Evolutionary conservation across 495 filamentous ascomycete genomes (phyloP), one percentile per base, ranked within the genome.

Genomic region (Astrothelium subdiscretum): DNA sequence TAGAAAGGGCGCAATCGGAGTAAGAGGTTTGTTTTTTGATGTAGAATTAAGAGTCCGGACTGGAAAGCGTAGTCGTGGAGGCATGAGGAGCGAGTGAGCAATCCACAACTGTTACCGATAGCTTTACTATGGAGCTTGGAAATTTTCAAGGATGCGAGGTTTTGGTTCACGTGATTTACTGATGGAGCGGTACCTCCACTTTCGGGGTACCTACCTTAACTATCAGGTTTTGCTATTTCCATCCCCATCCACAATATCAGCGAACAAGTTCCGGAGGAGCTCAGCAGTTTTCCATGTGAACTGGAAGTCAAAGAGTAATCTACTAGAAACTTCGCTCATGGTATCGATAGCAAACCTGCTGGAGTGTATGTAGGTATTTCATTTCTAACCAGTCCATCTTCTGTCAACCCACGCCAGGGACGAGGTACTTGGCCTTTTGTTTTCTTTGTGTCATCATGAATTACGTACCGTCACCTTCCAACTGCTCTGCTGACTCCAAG

Each of bases 1-100:
- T 51, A 82, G 69, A 63, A 81, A 80, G 26, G 71, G 69, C 44
- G 66, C 68, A 31, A 68, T 31, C 12, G 73, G 66, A 38, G 59
- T 54, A 44, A 66, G 65, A 1, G 62, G 8, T 8, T 52, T 4
- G 13, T 31, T 35, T 40, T 58, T 11, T 0, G 31, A 13, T n/a
- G 57, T 24, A 18, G 32, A 8, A 22, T 44, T 15, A 27, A 42
- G 58, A n/a, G 64, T 40, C 31, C 59, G 26, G n/a, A 57, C 58
- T 44, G 65, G 62, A 13, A 70, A 40, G 18, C 60, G 61, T 29
- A 67, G 57, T 22, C 67, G 68, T 20, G 67, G 66, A 35, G 68
- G 62, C 68, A 70, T 70, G 27, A 35, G 48, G 48, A 54, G n/a
- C 29, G 20, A 48, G 20, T 15, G 43, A 15, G 10, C 5, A 5